Base-by-base conservation (phyloP, 345 rosid species). In the Sonneratia caseolaris region DNA sequence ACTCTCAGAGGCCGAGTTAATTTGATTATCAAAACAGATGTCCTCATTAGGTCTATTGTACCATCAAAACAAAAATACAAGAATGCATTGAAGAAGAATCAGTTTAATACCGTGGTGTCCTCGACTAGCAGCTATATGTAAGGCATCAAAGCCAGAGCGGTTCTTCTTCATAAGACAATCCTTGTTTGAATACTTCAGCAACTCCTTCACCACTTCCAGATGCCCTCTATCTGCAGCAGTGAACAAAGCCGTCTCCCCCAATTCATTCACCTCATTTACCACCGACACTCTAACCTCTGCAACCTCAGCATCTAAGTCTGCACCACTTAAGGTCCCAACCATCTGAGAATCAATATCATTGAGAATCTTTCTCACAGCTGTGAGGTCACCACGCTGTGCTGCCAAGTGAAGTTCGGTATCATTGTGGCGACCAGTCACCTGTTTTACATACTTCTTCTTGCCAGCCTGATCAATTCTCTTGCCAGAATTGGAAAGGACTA, bases 191-290 rank as follows among this genome's bases (percentile, higher is more conserved):
- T 78, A 75, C 73, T 68, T 51, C 70, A 78, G 68, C 56, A 78
- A 68, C 42, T 75, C 81, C 78, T 66, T 75, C 32, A 75, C 81
- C 66, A 78, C 76, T 61, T 75, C 81, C 27, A 75, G 68, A 66
- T 78, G 78, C 69, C 81, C 81, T 56, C 64, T 78, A 51, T 78
- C 81, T 3, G 78, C 75, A 13, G 78, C 81, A 1, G 73, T 72
- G 68, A 70, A 75, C 70, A 78, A 59, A 51, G 81, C 76, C 2
- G 78, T 78, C 76, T 78, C 81, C 13, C 78, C 78, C 72, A 78
- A 78, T 64, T 78, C 78, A 75, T 78, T 78, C 43, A 78, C 71
- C 77, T 78, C 81, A 68, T 75, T 71, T 35, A 72, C 81, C 59
- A 78, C 75, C 7, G 73, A 66, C 13, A 75, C 71, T 78, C 81